phyloP scores from a whole-genome alignment of 2,329 filamentous ascomycete genomes.

The Aspergillus sp. region DNA sequence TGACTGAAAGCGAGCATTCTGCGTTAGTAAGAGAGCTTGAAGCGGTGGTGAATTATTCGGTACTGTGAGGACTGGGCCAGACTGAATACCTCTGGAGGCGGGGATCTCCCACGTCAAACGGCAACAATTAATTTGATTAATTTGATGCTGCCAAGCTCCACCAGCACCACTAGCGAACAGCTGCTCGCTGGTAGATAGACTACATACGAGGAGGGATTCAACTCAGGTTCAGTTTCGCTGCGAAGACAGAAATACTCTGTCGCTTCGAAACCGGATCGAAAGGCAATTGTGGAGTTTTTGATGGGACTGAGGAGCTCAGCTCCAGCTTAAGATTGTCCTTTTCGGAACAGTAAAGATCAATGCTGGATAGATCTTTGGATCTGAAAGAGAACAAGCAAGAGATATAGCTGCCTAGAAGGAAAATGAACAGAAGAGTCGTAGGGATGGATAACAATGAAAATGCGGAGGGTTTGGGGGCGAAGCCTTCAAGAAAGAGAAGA shows the following conservation, averaged over 20 bases:
- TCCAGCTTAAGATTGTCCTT: slow-evolving; percentile 1
- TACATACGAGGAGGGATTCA: not conserved
- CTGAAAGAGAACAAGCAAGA: not conserved
- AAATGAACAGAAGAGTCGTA: not conserved
- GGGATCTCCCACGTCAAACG: slow-evolving; percentile 41
- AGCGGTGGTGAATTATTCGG: slow-evolving; percentile 5
- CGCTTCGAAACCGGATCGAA: not conserved
- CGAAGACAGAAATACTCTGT: not conserved
- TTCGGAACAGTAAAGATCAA: not conserved
- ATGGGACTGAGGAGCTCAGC: not conserved
- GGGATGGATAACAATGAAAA: not conserved
- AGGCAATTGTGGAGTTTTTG: slow-evolving; percentile 3
- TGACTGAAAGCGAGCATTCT: slow-evolving; percentile 13
- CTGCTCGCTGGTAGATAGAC: not conserved
- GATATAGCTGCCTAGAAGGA: not conserved
- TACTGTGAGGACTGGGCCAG: slow-evolving; percentile 12
- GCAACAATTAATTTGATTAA: slow-evolving; percentile 21
- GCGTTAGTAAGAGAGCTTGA: slow-evolving; percentile 13
- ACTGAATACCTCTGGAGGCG: slow-evolving; percentile 31
- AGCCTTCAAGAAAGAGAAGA: not conserved
- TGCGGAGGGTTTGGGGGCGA: slow-evolving; percentile 3
- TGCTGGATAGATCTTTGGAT: not conserved
- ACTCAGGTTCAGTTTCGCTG: not conserved
- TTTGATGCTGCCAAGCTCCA: slow-evolving; percentile 36
- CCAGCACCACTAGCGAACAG: slow-evolving; percentile 20